These are phyloP conservation scores for Acorus gramineus DNA, from an alignment of 106 monocot genomes.

Conservation along the genomic window DNA sequence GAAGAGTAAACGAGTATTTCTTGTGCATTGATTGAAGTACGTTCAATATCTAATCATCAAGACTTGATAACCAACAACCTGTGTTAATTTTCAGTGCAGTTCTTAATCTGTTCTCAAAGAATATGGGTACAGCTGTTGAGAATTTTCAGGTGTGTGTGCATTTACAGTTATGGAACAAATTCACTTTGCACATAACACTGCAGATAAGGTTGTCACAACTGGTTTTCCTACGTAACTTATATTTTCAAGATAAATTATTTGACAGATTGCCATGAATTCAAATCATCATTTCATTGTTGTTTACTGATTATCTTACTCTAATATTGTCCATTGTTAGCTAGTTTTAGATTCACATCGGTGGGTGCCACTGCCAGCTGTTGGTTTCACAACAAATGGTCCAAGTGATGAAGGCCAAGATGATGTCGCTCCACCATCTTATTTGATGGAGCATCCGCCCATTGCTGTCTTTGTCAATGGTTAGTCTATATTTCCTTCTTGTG, in stretches of 20 bases:
- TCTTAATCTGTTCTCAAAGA: constrained; percentile 82
- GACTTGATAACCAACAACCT: constrained; percentile 11
- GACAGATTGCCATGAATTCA: too few species aligned
- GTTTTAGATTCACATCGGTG: constrained; percentile 93
- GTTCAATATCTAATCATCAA: not conserved
- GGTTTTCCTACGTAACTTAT: too few species aligned
- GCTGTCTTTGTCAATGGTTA: constrained; percentile 97
- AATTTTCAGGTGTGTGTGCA: constrained; percentile 75
- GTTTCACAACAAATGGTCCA: constrained; percentile 55
- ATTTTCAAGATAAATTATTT: too few species aligned
- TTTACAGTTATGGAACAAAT: not conserved
- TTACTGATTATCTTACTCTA: not conserved
- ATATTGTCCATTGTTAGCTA: constrained; percentile 23
- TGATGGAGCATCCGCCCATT: constrained; percentile 96
- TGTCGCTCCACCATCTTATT: constrained; percentile 68
- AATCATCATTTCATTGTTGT: too few species aligned
- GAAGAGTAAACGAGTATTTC: constrained; percentile 50
- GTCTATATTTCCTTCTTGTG: not conserved
- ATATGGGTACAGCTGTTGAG: constrained; percentile 82
- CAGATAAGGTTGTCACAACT: too few species aligned
- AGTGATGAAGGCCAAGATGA: constrained; percentile 64
- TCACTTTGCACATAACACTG: too few species aligned
- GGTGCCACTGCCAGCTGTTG: constrained; percentile 93
- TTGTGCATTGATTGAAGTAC: not conserved
- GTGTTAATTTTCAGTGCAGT: constrained; percentile 82